These are phyloP conservation scores for Climacium dendroides DNA, from an alignment of 225 moss, liverwort and hornwort species.

Conservation along the genomic window DNA sequence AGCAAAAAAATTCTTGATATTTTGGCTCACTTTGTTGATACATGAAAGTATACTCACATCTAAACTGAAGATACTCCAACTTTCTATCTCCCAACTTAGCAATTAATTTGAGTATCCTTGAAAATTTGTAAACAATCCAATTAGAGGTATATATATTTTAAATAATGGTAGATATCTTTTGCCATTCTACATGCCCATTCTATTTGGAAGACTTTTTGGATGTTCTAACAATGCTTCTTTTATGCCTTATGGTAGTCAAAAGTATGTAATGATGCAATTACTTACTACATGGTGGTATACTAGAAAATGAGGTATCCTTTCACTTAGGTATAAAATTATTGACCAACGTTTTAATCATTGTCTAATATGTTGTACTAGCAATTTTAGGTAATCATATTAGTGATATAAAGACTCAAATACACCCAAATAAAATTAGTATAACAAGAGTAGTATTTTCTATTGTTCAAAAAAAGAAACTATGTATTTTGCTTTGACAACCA, in stretches of 20 bases:
- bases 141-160: neutral
- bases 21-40: neutral
- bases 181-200: accelerated
- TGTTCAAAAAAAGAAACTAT: neutral
- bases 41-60: accelerated
- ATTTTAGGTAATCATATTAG: neutral
- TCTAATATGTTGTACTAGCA: neutral
- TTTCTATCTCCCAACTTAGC: neutral
- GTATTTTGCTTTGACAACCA: no score
- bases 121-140: neutral
- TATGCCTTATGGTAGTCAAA: neutral
- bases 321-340: neutral
- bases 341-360: neutral
- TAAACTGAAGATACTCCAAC: no score
- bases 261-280: neutral
- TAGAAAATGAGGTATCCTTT: neutral
- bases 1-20: no score
- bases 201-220: no score
- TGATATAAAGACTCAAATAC: neutral
- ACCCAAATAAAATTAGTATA: neutral
- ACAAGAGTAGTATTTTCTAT: neutral
- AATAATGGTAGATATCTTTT: neutral
- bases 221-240: neutral
- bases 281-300: neutral
- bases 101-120: neutral